Percentiles rank a stretch among this genome's conserved stretches.
Conservation (phyloP, 1,284 basidiomycete genomes). For the Trametes pubescens region DNA sequence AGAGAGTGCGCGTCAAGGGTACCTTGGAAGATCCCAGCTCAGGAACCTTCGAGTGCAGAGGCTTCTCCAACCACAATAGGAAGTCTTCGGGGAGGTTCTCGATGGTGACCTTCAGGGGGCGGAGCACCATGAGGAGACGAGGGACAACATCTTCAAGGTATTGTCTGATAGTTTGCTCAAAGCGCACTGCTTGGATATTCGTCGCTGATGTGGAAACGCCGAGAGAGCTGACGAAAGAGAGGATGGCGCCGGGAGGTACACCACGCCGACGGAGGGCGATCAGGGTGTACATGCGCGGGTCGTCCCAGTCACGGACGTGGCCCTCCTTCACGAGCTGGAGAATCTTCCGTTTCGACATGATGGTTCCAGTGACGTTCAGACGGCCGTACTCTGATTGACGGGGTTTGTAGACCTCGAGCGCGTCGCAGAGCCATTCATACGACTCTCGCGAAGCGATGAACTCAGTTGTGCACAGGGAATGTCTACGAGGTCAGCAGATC, state of each 20-base stretch:
- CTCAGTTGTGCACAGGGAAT: constrained; percentile 97
- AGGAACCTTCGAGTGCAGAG: constrained; percentile 94
- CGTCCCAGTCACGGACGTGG: constrained; percentile 95
- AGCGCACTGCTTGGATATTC: constrained; percentile 89
- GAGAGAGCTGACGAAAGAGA: constrained; percentile 91
- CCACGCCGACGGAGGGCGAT: constrained; percentile 95
- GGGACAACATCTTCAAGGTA: constrained; percentile 93
- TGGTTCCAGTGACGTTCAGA: constrained; percentile 92
- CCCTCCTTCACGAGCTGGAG: constrained; percentile 86
- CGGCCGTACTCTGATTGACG: constrained; percentile 98
- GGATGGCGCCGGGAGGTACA: constrained; percentile 94
- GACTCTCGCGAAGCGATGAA: constrained; percentile 97
- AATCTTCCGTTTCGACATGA: constrained; percentile 98
- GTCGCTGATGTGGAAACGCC: constrained; percentile 91
- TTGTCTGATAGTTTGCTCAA: constrained; percentile 90
- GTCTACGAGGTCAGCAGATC: constrained; percentile 55
- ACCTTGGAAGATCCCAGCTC: constrained; percentile 85
- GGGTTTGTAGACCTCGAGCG: constrained; percentile 97
- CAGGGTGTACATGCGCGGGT: constrained; percentile 97
- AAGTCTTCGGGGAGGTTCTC: constrained; percentile 94
- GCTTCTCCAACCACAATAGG: constrained; percentile 86
- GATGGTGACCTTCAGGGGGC: constrained; percentile 90
- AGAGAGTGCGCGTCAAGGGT: constrained; percentile 90
- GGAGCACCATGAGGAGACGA: constrained; percentile 92
- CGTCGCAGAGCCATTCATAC: constrained; percentile 99